Evolutionary conservation across 371 early-diverging fungal genomes (phyloP), one percentile per base, ranked within the genome.

Genomic region (Apophysomyces sp.): DNA sequence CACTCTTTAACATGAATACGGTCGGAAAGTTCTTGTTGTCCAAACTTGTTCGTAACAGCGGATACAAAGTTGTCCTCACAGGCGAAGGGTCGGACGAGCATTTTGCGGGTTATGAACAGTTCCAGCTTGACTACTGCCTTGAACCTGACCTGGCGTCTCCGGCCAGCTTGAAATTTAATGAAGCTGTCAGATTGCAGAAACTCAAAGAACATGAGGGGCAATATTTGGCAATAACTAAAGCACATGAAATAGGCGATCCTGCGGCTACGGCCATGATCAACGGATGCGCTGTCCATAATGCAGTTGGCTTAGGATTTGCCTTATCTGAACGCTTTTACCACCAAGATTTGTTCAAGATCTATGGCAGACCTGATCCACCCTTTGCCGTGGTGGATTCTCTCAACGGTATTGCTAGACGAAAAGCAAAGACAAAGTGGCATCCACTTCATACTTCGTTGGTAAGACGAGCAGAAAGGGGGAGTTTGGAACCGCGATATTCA

Each of bases 71-170:
- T 0, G 77, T 88, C 18, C 71, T 81, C 63, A 86, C 87, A 0
- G 89, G 88, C 27, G 86, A 88, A 64, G 87, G 84, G 0, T 84
- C 86, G 0, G 89, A 88, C 53, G 86, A 86, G 51, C 70, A 86
- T 27, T 88, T 86, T 69, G 85, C 82, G 7, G 89, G 89, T 0
- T 86, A 88, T 66, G 61, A 68, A 3, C 84, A 83, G 58, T 65
- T 88, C 59, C 74, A 73, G 36, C 51, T 34, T 51, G 79, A 83
- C 32, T 65, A 65, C 28, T 58, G 65, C 13, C 65, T 57, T 55
- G 69, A 69, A 34, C 32, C 69, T 18, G 69, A 69, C 39, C 18
- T 44, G 26, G 27, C 65, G 16, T 32, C 58, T 28, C 69, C 69
- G 41, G 40, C 57, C n/a, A 65, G 58, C 0, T 61, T 69, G 60